A percentile compares a stretch with the other conserved stretches of the same genome.
Conservation (phyloP, 192 early-diverging fungal species). For the Dimargaris verticillata region DNA sequence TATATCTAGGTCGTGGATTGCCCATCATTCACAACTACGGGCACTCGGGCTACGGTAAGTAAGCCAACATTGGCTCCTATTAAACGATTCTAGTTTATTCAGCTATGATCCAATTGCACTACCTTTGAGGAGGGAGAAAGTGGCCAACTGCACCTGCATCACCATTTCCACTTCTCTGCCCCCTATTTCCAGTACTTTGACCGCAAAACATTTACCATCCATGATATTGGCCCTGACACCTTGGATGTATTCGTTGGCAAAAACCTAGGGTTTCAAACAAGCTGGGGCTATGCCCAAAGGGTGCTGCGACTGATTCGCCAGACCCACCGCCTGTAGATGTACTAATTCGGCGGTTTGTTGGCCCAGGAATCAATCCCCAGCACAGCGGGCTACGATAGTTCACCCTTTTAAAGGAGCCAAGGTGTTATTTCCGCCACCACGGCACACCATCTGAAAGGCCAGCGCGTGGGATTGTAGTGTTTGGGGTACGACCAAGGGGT, state of each 20-base stretch:
- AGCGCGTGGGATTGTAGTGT: no score
- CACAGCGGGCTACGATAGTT: no score
- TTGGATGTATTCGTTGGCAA: background rate
- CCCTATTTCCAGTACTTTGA: background rate
- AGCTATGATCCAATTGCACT: background rate
- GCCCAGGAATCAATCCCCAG: no score
- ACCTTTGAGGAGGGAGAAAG: background rate
- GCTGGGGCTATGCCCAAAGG: slow-evolving; percentile 1
- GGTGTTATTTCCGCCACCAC: no score
- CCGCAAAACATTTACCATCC: background rate
- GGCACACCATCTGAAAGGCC: no score
- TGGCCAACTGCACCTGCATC: background rate
- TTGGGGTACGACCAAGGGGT: no score
- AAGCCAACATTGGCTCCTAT: background rate
- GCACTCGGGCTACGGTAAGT: slow-evolving; percentile 10
- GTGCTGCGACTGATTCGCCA: background rate
- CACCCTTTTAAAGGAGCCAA: no score
- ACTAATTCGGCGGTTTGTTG: no score
- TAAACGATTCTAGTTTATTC: background rate
- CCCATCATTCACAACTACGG: slow-evolving; percentile 8
- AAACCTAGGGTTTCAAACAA: slow-evolving; percentile 1
- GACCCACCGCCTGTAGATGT: no score
- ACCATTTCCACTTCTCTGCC: background rate
- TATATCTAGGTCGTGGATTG: no score
- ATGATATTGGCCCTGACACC: background rate